These are phyloP conservation scores for Amanita rubescens DNA, from an alignment of 768 basidiomycete species.

Conservation along the genomic window DNA sequence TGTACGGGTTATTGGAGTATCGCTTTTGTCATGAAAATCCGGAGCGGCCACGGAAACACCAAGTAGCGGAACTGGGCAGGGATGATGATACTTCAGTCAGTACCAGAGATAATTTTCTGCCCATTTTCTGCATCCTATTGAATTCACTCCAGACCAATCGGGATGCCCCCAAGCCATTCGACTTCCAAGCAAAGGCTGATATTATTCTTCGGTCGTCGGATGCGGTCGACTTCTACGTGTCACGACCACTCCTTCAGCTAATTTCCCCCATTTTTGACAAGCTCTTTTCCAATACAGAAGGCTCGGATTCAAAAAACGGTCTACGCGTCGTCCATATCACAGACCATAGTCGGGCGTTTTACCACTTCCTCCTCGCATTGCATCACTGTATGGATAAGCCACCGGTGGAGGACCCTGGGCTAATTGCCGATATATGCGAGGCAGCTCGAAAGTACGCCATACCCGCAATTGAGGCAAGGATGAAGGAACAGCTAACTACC, in stretches of 20 bases:
- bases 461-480: not conserved
- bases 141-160: not conserved
- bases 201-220: slow-evolving; percentile 22
- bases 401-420: not conserved
- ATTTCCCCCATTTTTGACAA: slow-evolving; percentile 23
- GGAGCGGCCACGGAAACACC: not conserved
- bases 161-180: not conserved
- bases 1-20: not conserved
- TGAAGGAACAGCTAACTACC: not conserved
- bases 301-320: slow-evolving; percentile 1
- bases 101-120: not conserved
- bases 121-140: not conserved
- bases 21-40: not conserved
- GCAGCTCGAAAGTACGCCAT: not conserved
- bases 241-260: slow-evolving; percentile 18
- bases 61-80: not conserved
- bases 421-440: not conserved
- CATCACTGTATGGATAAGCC: not conserved
- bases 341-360: slow-evolving; percentile 10
- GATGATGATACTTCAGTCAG: not conserved
- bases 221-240: slow-evolving; percentile 22
- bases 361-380: slow-evolving; percentile 2
- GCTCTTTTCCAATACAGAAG: slow-evolving; percentile 15
- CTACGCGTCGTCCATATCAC: slow-evolving; percentile 6
- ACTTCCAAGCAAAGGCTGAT: slow-evolving; percentile 11